Conservation (phyloP, 78 protist species). For the Bigelowiella natans region DNA sequence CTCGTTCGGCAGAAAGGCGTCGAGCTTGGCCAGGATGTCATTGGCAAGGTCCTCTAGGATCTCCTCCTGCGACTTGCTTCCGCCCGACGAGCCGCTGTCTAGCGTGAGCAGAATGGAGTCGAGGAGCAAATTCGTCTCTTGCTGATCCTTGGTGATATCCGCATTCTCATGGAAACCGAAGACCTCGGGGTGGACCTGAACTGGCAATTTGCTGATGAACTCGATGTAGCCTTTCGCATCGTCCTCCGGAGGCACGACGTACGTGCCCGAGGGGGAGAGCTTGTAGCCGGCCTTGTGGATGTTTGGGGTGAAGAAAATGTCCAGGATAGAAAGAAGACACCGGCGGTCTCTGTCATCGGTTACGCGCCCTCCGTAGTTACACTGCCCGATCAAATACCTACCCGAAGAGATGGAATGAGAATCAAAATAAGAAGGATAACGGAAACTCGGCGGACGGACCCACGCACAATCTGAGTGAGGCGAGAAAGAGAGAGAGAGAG, state of each 20-base stretch:
- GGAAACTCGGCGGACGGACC: not conserved
- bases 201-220: conserved; percentile 20
- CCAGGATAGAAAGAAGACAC: not conserved
- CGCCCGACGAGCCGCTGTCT: not conserved
- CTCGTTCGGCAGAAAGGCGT: too few relatives aligned
- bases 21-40: not conserved
- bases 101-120: not conserved
- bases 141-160: not conserved
- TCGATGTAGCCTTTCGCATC: not conserved
- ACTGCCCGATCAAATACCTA: not conserved
- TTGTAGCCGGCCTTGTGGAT: not conserved
- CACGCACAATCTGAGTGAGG: not conserved
- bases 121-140: not conserved
- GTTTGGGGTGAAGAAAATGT: not conserved
- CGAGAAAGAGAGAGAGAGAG: not conserved
- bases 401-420: not conserved
- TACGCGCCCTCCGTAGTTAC: not conserved
- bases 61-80: not conserved
- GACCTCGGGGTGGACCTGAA: conserved; percentile 51
- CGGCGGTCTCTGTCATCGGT: not conserved
- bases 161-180: conserved; percentile 78
- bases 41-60: not conserved
- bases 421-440: not conserved
- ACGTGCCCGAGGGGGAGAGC: not conserved
- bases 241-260: not conserved